Conservation (phyloP, 208 protist species). For the Leishmania gerbilli region DNA sequence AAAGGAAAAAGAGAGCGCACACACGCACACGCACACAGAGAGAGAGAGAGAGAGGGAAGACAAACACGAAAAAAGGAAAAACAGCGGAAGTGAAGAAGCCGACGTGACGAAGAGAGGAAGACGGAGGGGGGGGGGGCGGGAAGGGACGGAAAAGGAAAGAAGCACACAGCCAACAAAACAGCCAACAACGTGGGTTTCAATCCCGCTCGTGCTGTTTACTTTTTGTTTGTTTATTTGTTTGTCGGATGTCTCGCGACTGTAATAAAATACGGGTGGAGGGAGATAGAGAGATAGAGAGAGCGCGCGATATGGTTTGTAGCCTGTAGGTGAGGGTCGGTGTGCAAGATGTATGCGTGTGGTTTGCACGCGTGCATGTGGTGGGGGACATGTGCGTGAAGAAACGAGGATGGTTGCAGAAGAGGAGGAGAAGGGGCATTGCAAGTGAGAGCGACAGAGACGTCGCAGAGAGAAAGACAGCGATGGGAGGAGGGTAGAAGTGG, state of each 20-base stretch:
- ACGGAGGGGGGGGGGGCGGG: neutral
- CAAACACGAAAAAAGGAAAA: neutral
- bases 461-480: neutral
- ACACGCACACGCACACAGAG: no score
- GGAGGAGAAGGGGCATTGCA: neutral
- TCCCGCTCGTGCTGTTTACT: neutral
- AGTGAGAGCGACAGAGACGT: neutral
- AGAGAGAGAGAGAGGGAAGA: neutral
- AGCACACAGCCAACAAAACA: neutral
- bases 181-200: neutral
- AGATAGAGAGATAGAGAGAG: neutral
- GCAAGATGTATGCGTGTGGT: neutral
- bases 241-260: neutral
- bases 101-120: neutral
- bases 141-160: neutral
- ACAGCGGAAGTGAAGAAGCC: neutral
- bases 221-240: neutral
- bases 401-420: neutral
- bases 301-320: neutral
- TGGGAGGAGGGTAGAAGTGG: neutral
- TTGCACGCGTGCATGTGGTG: neutral
- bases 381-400: neutral
- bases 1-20: neutral
- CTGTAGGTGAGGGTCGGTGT: neutral
- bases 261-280: neutral